Evolutionary conservation across 108 stramenopile genomes (phyloP).

Genomic region (Schizochytrium sp.): DNA sequence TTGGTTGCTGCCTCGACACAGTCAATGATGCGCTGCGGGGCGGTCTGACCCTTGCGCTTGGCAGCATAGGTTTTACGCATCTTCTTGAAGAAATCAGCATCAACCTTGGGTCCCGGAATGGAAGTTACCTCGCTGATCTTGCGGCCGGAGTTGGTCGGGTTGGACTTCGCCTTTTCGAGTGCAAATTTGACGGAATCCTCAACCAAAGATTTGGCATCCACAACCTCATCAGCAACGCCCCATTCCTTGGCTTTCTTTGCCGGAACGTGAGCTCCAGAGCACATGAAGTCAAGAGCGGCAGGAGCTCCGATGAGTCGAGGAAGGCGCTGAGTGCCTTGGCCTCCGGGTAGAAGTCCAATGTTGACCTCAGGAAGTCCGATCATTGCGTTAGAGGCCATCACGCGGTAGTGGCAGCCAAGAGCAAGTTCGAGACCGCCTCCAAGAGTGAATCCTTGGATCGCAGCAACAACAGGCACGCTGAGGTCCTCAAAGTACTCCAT

Average conservation of each 20-base stretch:
- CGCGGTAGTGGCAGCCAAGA: constrained; percentile 90
- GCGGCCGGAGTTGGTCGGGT: constrained; percentile 56
- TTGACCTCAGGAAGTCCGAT: constrained; percentile 94
- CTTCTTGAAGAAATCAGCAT: constrained; percentile 45
- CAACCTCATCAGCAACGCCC: constrained; percentile 80
- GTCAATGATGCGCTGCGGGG: constrained; percentile 72
- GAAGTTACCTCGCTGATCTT: neutral
- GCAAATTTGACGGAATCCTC: constrained; percentile 54
- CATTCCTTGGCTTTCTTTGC: constrained; percentile 73
- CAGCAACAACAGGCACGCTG: constrained; percentile 94
- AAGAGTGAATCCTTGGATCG: constrained; percentile 86
- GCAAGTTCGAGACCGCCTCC: constrained; percentile 96
- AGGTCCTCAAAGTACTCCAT: constrained; percentile 78
- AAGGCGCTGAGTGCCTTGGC: constrained; percentile 96
- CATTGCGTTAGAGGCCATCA: constrained; percentile 75
- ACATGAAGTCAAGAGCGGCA: constrained; percentile 85
- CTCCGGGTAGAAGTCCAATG: constrained; percentile 95
- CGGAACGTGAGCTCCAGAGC: constrained; percentile 80
- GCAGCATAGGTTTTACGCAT: neutral
- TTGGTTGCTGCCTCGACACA: constrained; percentile 80
- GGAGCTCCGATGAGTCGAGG: constrained; percentile 85
- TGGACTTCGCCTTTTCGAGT: constrained; percentile 55
- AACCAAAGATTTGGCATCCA: constrained; percentile 18
- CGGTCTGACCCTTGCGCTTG: constrained; percentile 53
- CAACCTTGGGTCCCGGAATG: neutral